These are phyloP conservation scores for Periconia sp. DNA, from an alignment of 2,329 filamentous ascomycete genomes.

Conservation along the genomic window DNA sequence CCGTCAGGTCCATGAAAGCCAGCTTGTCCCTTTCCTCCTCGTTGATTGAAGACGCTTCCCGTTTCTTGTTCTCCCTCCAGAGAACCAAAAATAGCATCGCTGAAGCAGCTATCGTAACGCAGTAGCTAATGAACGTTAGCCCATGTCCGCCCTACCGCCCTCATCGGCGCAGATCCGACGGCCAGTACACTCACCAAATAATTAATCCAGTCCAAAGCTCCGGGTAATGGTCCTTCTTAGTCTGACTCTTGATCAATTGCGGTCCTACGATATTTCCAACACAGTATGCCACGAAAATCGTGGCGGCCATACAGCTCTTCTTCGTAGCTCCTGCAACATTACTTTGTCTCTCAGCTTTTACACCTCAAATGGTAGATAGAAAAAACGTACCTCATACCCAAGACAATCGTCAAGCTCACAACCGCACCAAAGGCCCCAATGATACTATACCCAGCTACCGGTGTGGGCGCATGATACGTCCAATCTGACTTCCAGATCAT, in stretches of 20 bases:
- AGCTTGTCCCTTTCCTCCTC: conserved; percentile 61
- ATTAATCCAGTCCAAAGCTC: conserved; percentile 74
- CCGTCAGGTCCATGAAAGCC: conserved; percentile 60
- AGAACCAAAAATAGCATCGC: conserved; percentile 65
- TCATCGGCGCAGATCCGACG: too few relatives aligned
- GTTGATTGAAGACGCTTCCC: conserved; percentile 54
- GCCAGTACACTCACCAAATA: conserved; percentile 55
- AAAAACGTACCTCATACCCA: conserved; percentile 55
- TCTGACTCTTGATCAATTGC: conserved; percentile 71
- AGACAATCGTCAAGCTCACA: conserved; percentile 65
- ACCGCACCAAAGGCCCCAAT: conserved; percentile 76
- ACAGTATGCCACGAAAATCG: conserved; percentile 77
- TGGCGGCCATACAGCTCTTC: conserved; percentile 76
- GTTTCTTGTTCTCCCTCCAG: conserved; percentile 57
- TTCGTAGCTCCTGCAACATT: conserved; percentile 80
- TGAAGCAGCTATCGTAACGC: conserved; percentile 68
- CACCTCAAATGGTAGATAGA: too few relatives aligned
- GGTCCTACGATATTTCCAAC: conserved; percentile 79
- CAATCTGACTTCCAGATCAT: conserved; percentile 75
- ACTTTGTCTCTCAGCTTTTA: conserved; percentile 25
- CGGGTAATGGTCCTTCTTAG: conserved; percentile 71
- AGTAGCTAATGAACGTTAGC: conserved; percentile 58
- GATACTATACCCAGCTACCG: conserved; percentile 73
- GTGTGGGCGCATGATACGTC: conserved; percentile 68
- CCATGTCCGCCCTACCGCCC: too few relatives aligned